Percentiles rank a stretch among this genome's conserved stretches.
Evolutionary conservation across 2,329 filamentous ascomycete species (phyloP).

Genomic region (Pseudocercospora eumusae): DNA sequence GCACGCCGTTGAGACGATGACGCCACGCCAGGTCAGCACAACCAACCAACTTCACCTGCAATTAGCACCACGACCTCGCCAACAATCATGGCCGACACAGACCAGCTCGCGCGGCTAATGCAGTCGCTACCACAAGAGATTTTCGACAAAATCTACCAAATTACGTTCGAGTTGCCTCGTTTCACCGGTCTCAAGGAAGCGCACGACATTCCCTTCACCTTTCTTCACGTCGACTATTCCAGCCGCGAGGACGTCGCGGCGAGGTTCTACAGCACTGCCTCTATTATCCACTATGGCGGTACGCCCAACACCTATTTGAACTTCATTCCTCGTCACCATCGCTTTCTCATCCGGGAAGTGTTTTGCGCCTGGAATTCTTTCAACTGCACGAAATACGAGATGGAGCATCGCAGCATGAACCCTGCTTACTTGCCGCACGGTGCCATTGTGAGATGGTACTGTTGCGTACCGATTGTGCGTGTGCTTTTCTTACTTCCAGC

Average conservation of each 20-base stretch:
- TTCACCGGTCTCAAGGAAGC: background rate
- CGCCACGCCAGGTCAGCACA: background rate
- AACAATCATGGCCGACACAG: background rate
- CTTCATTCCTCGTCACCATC: background rate
- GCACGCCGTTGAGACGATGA: background rate
- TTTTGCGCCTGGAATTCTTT: background rate
- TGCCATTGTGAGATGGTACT: background rate
- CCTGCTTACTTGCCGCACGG: background rate
- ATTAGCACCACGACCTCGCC: background rate
- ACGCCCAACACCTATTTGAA: background rate
- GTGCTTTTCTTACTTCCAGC: no score
- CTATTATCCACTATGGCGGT: background rate
- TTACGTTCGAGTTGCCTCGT: background rate
- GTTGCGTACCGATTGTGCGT: background rate
- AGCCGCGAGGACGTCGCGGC: background rate
- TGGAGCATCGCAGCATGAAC: background rate
- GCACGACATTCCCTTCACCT: background rate
- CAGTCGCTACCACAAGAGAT: background rate
- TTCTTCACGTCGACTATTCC: background rate
- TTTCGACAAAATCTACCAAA: background rate
- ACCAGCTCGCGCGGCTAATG: background rate
- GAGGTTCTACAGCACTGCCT: background rate
- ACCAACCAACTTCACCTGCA: background rate
- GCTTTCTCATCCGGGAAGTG: background rate
- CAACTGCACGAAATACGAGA: background rate